Evolutionary conservation across 1,284 basidiomycete genomes (phyloP).

Genomic region (Lentinus polychrous): DNA sequence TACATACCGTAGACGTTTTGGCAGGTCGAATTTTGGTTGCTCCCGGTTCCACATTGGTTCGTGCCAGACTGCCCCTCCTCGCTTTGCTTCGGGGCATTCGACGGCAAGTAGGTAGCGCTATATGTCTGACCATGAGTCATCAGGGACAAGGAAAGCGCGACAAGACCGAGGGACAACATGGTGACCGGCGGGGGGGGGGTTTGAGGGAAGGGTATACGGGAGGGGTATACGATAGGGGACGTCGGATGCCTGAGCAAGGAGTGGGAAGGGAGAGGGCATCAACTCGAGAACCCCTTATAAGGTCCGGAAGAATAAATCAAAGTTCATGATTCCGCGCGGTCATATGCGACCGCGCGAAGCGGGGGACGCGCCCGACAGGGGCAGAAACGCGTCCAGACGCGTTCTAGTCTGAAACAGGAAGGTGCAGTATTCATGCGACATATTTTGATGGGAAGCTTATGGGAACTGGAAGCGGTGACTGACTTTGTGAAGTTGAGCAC

Average conservation of each 20-base stretch:
- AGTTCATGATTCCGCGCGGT: neutral
- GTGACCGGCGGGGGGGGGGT: neutral
- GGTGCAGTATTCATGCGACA: neutral
- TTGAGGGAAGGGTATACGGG: neutral
- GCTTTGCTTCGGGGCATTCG: conserved; percentile 40
- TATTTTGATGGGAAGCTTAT: neutral
- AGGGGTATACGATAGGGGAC: neutral
- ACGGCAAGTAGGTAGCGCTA: conserved; percentile 31
- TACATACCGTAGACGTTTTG: conserved; percentile 57
- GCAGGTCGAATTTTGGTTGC: conserved; percentile 53
- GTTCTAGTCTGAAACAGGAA: neutral
- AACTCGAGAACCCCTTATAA: neutral
- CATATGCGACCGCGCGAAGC: neutral
- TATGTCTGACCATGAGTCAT: conserved; percentile 27
- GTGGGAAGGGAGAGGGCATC: neutral
- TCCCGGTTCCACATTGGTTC: conserved; percentile 54
- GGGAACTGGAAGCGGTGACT: too few relatives aligned
- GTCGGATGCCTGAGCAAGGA: neutral
- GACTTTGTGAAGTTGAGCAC: too few relatives aligned
- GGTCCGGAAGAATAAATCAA: neutral
- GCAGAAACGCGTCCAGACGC: neutral
- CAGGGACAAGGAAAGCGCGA: conserved; percentile 12
- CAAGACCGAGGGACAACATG: conserved; percentile 15
- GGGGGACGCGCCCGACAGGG: neutral
- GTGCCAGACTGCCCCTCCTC: conserved; percentile 61